Evolutionary conservation across 495 filamentous ascomycete genomes (phyloP).

Genomic region (Cladorrhinum samala): DNA sequence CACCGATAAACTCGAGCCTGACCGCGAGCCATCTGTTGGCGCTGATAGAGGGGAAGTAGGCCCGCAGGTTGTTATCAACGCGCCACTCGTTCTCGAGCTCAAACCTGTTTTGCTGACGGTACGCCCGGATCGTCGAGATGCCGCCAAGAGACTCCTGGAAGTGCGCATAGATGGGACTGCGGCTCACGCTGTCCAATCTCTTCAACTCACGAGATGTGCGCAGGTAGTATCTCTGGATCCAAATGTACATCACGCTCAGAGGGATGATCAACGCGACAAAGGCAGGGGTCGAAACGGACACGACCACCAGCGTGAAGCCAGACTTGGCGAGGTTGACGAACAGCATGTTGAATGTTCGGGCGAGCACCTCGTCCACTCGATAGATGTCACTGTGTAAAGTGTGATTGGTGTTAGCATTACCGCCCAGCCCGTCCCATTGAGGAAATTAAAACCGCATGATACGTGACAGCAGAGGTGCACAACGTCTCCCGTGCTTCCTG

Average conservation of each 20-base stretch:
- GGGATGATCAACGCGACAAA: constrained; percentile 80
- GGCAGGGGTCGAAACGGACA: constrained; percentile 70
- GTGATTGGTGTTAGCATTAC: constrained; percentile 1
- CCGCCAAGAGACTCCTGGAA: constrained; percentile 97
- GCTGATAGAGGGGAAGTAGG: constrained; percentile 94
- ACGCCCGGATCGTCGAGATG: constrained; percentile 95
- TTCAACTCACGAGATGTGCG: constrained; percentile 94
- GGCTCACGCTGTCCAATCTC: constrained; percentile 87
- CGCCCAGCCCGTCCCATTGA: constrained; percentile 10
- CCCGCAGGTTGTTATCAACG: constrained; percentile 89
- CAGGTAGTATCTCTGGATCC: constrained; percentile 95
- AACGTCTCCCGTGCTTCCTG: constrained; percentile 10
- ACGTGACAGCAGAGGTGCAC: constrained; percentile 13
- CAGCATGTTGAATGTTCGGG: constrained; percentile 86
- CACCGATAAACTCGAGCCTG: constrained; percentile 92
- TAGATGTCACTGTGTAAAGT: constrained; percentile 71
- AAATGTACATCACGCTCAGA: constrained; percentile 74
- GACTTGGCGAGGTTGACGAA: constrained; percentile 85
- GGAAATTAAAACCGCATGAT: constrained; percentile 5
- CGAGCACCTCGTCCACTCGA: constrained; percentile 89
- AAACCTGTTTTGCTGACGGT: constrained; percentile 82
- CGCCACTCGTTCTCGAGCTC: constrained; percentile 94
- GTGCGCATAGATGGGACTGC: constrained; percentile 95
- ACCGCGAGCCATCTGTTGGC: constrained; percentile 96
- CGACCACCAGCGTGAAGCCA: constrained; percentile 79